phyloP scores from a whole-genome alignment of 345 rosid genomes.

The Heritiera fomes region DNA sequence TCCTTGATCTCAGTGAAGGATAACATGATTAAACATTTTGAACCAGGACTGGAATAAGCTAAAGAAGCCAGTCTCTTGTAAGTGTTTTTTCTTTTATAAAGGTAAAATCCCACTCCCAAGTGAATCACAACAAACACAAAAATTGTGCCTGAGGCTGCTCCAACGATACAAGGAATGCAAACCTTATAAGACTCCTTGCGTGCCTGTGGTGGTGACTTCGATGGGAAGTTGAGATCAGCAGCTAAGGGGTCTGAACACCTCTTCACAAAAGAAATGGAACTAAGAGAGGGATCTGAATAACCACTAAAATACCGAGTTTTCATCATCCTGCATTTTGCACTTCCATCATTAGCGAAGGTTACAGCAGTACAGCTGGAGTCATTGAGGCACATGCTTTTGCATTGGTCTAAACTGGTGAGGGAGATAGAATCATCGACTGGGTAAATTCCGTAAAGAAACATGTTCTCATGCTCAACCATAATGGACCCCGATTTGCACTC shows the following conservation, averaged over 20 bases:
- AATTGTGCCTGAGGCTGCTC: slow-evolving; percentile 55
- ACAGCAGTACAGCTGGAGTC: slow-evolving; percentile 53
- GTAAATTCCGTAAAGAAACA: slow-evolving; percentile 59
- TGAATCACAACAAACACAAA: slow-evolving; percentile 51
- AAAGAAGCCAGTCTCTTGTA: slow-evolving; percentile 45
- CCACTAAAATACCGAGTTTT: slow-evolving; percentile 59
- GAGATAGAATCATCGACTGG: slow-evolving; percentile 52
- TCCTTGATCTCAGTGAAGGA: slow-evolving; percentile 61
- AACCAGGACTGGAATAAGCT: slow-evolving; percentile 37
- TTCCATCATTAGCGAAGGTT: slow-evolving; percentile 59
- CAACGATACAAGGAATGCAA: slow-evolving; percentile 58
- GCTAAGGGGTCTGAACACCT: slow-evolving; percentile 65
- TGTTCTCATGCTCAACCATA: slow-evolving; percentile 51
- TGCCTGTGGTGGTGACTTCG: slow-evolving; percentile 28
- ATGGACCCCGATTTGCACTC: slow-evolving; percentile 39
- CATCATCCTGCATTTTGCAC: slow-evolving; percentile 50
- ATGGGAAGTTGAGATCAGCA: slow-evolving; percentile 44
- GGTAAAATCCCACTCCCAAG: slow-evolving; percentile 43
- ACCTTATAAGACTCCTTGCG: slow-evolving; percentile 28
- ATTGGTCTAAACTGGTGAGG: slow-evolving; percentile 45
- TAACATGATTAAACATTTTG: slow-evolving; percentile 55
- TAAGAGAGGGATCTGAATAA: slow-evolving; percentile 55
- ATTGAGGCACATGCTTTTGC: slow-evolving; percentile 50
- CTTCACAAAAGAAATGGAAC: slow-evolving; percentile 64
- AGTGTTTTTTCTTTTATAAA: slow-evolving; percentile 47